phyloP scores from a whole-genome alignment of 2,329 filamentous ascomycete species.

The Aquanectria penicillioides region DNA sequence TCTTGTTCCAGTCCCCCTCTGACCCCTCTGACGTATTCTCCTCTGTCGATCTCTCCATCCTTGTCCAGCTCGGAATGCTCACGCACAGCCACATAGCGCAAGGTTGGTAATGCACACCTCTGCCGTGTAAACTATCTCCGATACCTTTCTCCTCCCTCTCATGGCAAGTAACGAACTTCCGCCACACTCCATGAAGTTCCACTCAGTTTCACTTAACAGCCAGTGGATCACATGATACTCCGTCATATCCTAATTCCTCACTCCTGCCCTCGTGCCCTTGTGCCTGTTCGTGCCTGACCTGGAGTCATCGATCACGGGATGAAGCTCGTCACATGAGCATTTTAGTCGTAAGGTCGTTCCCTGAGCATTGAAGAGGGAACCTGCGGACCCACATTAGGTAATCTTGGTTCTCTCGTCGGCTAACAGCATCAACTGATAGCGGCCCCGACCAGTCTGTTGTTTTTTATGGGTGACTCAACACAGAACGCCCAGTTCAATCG shows the following conservation, averaged over 20 bases:
- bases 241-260: not conserved
- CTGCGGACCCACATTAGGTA: conserved; percentile 16
- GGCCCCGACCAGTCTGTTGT: not conserved
- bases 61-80: conserved; percentile 23
- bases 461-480: conserved; percentile 7
- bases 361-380: conserved; percentile 11
- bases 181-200: conserved; percentile 38
- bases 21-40: conserved; percentile 38
- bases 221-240: conserved; percentile 43
- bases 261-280: conserved; percentile 5
- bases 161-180: conserved; percentile 23
- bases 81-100: conserved; percentile 40
- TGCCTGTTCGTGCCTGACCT: not conserved
- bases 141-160: conserved; percentile 17
- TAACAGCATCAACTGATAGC: not conserved
- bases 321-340: conserved; percentile 16
- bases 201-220: conserved; percentile 7
- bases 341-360: conserved; percentile 14
- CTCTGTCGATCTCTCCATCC: conserved; percentile 35
- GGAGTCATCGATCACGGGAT: conserved; percentile 17
- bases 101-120: conserved; percentile 32
- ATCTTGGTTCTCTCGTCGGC: conserved; percentile 11
- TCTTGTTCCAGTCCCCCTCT: too few species aligned
- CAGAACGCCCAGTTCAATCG: conserved; percentile 18
- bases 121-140: not conserved